phyloP scores from a whole-genome alignment of 108 stramenopile genomes.

The Discostella stelligeroides region DNA sequence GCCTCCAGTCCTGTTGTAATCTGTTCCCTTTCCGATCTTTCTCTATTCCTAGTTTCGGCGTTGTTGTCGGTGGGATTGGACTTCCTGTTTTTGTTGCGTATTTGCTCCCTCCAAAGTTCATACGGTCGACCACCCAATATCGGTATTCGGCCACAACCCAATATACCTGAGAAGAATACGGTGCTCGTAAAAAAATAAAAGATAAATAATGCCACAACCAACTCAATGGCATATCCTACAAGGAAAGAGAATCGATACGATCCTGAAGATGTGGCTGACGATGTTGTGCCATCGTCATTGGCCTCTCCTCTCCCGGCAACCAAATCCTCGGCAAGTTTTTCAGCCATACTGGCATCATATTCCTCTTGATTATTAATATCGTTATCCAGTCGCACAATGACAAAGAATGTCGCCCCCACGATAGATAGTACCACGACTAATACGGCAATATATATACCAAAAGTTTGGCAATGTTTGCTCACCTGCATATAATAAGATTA shows the following conservation, averaged over 20 bases:
- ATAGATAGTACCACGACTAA: slow-evolving; percentile 36
- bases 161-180: slow-evolving; percentile 67
- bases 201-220: slow-evolving; percentile 64
- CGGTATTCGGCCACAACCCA: slow-evolving; percentile 62
- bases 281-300: too few species aligned
- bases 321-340: background rate
- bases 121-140: slow-evolving; percentile 68
- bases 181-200: slow-evolving; percentile 75
- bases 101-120: slow-evolving; percentile 30
- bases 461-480: slow-evolving; percentile 35
- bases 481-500: background rate
- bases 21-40: background rate
- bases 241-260: slow-evolving; percentile 60
- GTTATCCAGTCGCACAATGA: slow-evolving; percentile 59
- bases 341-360: slow-evolving; percentile 13
- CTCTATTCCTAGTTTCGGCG: background rate
- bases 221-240: slow-evolving; percentile 67
- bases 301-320: background rate
- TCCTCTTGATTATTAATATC: slow-evolving; percentile 27
- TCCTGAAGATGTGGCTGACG: background rate
- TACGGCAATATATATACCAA: slow-evolving; percentile 51
- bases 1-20: too few species aligned
- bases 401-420: slow-evolving; percentile 56
- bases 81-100: background rate
- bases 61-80: background rate